These are phyloP conservation scores for Pichia sp. DNA, from an alignment of 1,139 yeast genomes.

Conservation along the genomic window DNA sequence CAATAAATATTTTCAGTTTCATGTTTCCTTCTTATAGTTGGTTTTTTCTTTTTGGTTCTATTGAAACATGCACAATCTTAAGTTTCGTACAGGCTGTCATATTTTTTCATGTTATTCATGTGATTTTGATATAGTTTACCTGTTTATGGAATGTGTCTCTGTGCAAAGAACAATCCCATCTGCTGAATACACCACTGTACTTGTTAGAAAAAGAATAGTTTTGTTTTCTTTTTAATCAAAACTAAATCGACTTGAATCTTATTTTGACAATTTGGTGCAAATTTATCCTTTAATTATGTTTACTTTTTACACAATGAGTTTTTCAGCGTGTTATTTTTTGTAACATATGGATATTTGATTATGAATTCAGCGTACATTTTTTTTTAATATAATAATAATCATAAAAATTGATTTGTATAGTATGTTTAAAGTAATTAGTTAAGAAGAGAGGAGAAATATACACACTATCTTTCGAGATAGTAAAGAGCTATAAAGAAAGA, in stretches of 20 bases:
- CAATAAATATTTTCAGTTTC: background rate
- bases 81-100: conserved; percentile 11
- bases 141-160: conserved; percentile 18
- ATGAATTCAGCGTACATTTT: background rate
- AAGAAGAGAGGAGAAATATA: too few species aligned
- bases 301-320: background rate
- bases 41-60: conserved; percentile 5
- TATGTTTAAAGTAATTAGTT: too few species aligned
- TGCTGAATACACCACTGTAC: background rate
- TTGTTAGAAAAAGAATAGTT: too few species aligned
- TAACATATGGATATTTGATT: background rate
- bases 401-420: too few species aligned
- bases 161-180: conserved; percentile 12
- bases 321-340: background rate
- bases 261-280: too few species aligned
- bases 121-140: background rate
- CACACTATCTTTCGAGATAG: too few species aligned
- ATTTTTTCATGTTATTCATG: too few species aligned
- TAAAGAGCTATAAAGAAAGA: too few species aligned
- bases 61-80: conserved; percentile 15
- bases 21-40: background rate
- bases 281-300: background rate
- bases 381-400: background rate
- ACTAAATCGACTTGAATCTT: too few species aligned
- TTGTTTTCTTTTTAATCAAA: too few species aligned